Evolutionary conservation across 768 basidiomycete genomes (phyloP), one percentile per base, ranked within the genome.

Genomic region (Fomitopsis pulvina): DNA sequence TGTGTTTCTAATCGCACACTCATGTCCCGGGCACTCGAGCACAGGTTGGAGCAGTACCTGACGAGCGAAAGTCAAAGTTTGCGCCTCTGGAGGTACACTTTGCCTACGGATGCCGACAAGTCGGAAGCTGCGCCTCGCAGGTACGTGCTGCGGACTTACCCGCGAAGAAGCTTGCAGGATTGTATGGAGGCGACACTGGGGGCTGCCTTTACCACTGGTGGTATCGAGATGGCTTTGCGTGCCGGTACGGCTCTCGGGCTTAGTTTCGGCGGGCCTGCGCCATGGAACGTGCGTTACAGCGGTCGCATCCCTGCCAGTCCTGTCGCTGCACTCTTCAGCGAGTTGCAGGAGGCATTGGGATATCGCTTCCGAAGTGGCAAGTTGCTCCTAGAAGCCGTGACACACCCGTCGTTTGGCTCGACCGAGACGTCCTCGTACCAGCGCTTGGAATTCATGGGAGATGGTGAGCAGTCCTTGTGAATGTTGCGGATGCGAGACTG

Each of bases 161-260:
- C 84, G 3, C 74, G 87, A 24, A 68, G 88, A 49, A 82, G 85
- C 57, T 65, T 94, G 54, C 87, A 90, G 60, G 92, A 94, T 60
- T 91, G 86, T 60, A 87, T 92, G 81, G 92, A 94, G 62, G 85
- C 92, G 0, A 73, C 81, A 4, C 68, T 94, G 3, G 92, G 90
- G 10, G 91, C 87, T 2, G 78, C 80, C 24, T 92, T 84, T 56
- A 54, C 82, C 14, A 72, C 78, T 2, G 92, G 89, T 3, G 87
- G 90, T 0, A 79, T 92, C 30, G 64, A 74, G 9, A 78, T 80
- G 72, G 80, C 86, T 1, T 66, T 95, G 47, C 73, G 67, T 6
- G 67, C 79, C 3, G 92, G 90, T 9, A 74, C 72, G 2, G 70
- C 73, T 1, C 67, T 95, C 20, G 81, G 82, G 0, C 63, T 95